Evolutionary conservation across 1,284 basidiomycete genomes (phyloP).

Genomic region (Ceratobasidium sp.): DNA sequence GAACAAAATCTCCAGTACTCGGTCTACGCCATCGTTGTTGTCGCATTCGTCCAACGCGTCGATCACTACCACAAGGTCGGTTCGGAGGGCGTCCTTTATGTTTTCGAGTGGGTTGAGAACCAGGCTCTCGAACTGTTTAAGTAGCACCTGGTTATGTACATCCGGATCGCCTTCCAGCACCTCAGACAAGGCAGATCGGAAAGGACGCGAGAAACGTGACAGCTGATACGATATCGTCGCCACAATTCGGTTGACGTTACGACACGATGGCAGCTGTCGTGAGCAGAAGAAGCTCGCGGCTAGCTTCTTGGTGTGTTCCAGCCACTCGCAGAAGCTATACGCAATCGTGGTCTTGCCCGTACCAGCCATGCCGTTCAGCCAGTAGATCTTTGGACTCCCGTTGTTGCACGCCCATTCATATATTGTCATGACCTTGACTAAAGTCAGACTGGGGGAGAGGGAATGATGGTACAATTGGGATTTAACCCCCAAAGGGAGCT

Average conservation of each 20-base stretch:
- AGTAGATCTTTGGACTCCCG: neutral
- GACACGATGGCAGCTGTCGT: slow-evolving; percentile 16
- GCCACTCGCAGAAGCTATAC: slow-evolving; percentile 11
- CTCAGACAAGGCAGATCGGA: neutral
- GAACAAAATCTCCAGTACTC: neutral
- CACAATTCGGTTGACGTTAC: slow-evolving; percentile 4
- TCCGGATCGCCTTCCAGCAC: neutral
- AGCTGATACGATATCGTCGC: too few species aligned
- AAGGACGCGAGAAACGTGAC: too few species aligned
- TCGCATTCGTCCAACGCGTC: slow-evolving; percentile 9
- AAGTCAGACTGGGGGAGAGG: too few species aligned
- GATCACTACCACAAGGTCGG: neutral
- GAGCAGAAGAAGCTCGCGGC: slow-evolving; percentile 31
- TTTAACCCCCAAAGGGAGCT: too few species aligned
- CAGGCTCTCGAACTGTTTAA: neutral
- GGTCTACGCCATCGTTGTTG: neutral
- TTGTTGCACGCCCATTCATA: neutral
- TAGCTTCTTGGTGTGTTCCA: neutral
- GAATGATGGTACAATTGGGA: too few species aligned
- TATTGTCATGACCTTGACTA: too few species aligned
- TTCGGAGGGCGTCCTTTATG: neutral
- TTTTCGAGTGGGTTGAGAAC: neutral
- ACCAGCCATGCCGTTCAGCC: slow-evolving; percentile 1
- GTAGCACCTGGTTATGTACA: neutral
- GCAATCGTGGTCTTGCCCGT: slow-evolving; percentile 20